Evolutionary conservation across 495 filamentous ascomycete genomes (phyloP).

Genomic region (Talaromyces adpressus): DNA sequence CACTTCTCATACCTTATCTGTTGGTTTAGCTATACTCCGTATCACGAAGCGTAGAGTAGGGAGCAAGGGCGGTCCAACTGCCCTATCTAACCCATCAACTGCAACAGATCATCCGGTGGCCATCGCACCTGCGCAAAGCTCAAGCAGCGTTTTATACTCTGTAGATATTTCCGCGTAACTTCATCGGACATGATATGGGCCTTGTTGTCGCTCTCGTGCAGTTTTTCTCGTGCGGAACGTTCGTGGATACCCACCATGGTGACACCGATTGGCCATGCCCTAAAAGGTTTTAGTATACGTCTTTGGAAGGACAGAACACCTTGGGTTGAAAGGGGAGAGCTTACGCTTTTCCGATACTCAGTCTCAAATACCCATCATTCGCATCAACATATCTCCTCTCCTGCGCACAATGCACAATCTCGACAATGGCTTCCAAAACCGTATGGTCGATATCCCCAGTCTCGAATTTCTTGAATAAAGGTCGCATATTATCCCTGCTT

Average conservation of each 20-base stretch:
- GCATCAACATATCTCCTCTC: constrained; percentile 88
- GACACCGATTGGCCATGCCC: constrained; percentile 96
- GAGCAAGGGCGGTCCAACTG: no score
- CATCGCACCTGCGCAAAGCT: constrained; percentile 96
- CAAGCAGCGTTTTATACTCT: constrained; percentile 95
- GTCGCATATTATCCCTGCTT: constrained; percentile 76
- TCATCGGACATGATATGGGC: constrained; percentile 98
- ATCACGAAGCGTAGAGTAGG: no score
- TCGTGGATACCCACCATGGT: constrained; percentile 99
- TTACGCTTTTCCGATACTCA: constrained; percentile 93
- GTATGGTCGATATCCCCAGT: constrained; percentile 67
- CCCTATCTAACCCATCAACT: constrained; percentile 95
- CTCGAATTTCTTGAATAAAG: constrained; percentile 87
- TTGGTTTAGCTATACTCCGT: no score
- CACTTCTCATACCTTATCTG: no score
- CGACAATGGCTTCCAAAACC: constrained; percentile 77
- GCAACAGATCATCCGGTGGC: constrained; percentile 86
- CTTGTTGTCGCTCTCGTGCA: constrained; percentile 72
- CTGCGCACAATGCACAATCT: constrained; percentile 89
- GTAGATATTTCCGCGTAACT: constrained; percentile 86
- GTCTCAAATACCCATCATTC: constrained; percentile 84
- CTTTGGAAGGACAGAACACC: neutral
- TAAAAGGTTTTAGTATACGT: no score
- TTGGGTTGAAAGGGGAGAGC: constrained; percentile 14
- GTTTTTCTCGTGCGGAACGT: constrained; percentile 85